Evolutionary conservation across 2,329 filamentous ascomycete species (phyloP), one percentile per base, ranked within the genome.

Genomic region (Parastagonospora nodorum): DNA sequence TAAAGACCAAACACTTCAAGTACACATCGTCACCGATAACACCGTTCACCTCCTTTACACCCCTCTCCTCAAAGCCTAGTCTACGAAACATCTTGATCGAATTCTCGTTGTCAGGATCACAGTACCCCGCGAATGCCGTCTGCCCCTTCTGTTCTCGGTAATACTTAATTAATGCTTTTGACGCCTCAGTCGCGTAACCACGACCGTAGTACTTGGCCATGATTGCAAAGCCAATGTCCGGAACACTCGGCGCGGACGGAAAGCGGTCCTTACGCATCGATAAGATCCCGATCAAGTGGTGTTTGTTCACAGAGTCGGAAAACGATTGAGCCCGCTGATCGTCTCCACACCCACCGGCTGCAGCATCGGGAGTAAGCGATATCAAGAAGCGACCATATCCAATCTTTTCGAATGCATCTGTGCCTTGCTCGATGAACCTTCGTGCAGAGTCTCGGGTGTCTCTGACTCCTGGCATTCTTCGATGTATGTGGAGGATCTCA

Each of bases 321-420:
- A 48, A 50, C 8, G 28, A 15, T 2, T 19, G 9, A 16, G 7
- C 10, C 8, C n/a, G 24, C 15, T 35, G 29, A 24, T 27, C 8
- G 5, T 35, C 11, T 29, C 9, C 31, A 10, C 27, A 5, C 19
- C 19, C 19, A 24, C 5, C 19, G 19, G 19, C 19, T 5, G 28
- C 5, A 27, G 28, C 27, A 38, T 38, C 32, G 9, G 42, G 30
- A 31, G 59, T 59, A 4, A 69, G 56, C 3, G 57, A 61, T 30
- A 72, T 52, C 2, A 72, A 55, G 37, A 62, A 71, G 0, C 60
- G 63, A 1, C 69, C 69, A 43, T 60, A 68, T 19, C 70, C 69
- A 29, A 59, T 66, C 16, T 55, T 53, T 27, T 51, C 60, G 27
- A 67, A 56, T 8, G 39, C 45, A 2, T 51, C 41, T 8, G 19